Evolutionary conservation across 768 basidiomycete genomes (phyloP).

Genomic region (Nevesoporus exiguus): DNA sequence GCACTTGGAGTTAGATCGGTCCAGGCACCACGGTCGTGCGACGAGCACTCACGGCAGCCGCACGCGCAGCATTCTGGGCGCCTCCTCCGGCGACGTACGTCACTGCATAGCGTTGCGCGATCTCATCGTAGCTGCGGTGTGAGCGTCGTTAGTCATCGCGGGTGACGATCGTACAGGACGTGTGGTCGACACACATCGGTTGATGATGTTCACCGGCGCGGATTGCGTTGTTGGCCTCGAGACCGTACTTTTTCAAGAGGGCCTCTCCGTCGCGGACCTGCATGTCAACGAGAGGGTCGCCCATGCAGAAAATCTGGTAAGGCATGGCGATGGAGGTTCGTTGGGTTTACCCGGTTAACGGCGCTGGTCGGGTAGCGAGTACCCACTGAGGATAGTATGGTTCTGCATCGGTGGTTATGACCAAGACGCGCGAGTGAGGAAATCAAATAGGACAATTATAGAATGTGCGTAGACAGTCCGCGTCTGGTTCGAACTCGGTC

Average conservation of each 20-base stretch:
- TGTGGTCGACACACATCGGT: conserved; percentile 53
- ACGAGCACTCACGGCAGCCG: conserved; percentile 73
- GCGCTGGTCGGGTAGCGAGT: not conserved
- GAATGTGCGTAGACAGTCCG: not conserved
- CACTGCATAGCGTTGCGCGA: conserved; percentile 69
- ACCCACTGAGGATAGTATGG: not conserved
- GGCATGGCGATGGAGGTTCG: conserved; percentile 38
- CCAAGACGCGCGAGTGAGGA: not conserved
- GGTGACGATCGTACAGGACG: not conserved
- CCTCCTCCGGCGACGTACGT: conserved; percentile 97
- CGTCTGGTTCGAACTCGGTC: not conserved
- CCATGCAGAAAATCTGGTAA: conserved; percentile 81
- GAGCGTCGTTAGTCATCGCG: not conserved
- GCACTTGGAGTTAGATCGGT: not conserved
- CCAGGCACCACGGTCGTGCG: not conserved
- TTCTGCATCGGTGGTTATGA: not conserved
- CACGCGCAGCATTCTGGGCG: conserved; percentile 94
- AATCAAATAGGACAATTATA: not conserved
- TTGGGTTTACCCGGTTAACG: not conserved
- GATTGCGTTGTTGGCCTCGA: conserved; percentile 95
- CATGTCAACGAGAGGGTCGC: conserved; percentile 96
- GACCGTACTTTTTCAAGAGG: conserved; percentile 82
- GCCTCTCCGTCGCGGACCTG: conserved; percentile 85
- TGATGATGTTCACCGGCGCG: conserved; percentile 86
- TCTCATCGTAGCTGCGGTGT: conserved; percentile 77